phyloP scores from a whole-genome alignment of 768 basidiomycete genomes.

The Lactifluus piperatus region DNA sequence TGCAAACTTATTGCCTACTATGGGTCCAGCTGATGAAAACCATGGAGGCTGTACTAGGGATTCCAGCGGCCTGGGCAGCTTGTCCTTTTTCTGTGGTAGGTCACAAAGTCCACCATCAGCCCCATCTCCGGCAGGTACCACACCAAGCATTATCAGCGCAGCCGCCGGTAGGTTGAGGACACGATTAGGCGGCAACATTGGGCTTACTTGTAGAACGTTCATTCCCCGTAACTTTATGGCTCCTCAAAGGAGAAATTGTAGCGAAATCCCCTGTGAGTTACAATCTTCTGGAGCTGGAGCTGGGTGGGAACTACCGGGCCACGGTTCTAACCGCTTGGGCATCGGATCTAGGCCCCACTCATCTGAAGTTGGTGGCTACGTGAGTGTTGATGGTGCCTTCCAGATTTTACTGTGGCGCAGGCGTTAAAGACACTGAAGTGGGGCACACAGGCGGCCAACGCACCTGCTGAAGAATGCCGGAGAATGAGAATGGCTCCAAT shows the following conservation, averaged over 20 bases:
- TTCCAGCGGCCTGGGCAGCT: constrained; percentile 5
- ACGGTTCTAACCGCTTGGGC: not conserved
- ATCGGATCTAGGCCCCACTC: not conserved
- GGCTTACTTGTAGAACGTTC: not conserved
- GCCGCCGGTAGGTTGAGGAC: not conserved
- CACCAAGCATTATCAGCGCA: not conserved
- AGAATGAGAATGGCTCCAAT: constrained; percentile 37
- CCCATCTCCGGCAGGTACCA: constrained; percentile 47
- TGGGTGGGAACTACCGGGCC: not conserved
- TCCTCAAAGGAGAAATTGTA: not conserved
- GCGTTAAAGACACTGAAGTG: not conserved
- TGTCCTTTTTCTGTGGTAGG: not conserved
- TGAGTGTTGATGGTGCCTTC: constrained; percentile 35
- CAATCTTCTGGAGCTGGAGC: not conserved
- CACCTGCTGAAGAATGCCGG: constrained; percentile 48
- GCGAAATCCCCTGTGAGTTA: not conserved
- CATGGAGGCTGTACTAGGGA: no score
- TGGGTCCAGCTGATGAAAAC: not conserved
- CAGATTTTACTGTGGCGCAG: constrained; percentile 44
- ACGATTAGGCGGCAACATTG: not conserved
- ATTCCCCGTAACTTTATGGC: not conserved
- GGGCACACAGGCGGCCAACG: constrained; percentile 15
- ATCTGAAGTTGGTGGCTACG: not conserved
- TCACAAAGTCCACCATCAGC: constrained; percentile 45
- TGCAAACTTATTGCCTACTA: not conserved